A percentile compares a stretch with the other conserved stretches of the same genome.
These are phyloP conservation scores for Lentithecium fluviatile DNA, from an alignment of 495 filamentous ascomycete genomes.

Conservation along the genomic window DNA sequence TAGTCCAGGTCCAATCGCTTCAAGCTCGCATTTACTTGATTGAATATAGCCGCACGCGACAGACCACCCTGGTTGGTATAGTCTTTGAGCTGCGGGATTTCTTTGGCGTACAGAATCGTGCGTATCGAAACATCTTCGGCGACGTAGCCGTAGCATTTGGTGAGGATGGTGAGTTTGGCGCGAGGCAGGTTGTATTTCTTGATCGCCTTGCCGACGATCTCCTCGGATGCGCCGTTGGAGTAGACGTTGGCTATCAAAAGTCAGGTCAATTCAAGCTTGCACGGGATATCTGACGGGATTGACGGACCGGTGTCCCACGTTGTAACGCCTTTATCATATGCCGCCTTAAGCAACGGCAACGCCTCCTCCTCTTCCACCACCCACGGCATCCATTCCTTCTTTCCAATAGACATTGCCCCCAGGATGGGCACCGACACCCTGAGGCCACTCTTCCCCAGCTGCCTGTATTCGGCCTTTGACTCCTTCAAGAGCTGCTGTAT, in stretches of 20 bases:
- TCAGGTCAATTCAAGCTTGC: not conserved
- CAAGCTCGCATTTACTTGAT: conserved; percentile 35
- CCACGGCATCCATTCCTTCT: conserved; percentile 45
- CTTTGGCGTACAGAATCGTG: conserved; percentile 24
- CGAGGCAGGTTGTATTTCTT: conserved; percentile 49
- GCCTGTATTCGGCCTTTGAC: conserved; percentile 45
- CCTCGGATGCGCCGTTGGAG: conserved; percentile 46
- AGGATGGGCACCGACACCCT: conserved; percentile 50
- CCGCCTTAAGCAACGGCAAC: conserved; percentile 32
- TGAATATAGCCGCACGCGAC: conserved; percentile 40
- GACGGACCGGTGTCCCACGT: conserved; percentile 38
- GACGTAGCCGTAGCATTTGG: conserved; percentile 47
- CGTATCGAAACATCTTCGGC: conserved; percentile 39
- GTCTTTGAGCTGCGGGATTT: conserved; percentile 45
- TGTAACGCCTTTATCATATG: conserved; percentile 36
- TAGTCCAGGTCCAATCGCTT: conserved; percentile 36
- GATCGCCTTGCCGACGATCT: conserved; percentile 50
- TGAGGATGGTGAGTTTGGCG: conserved; percentile 48
- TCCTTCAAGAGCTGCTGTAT: conserved; percentile 34
- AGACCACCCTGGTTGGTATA: conserved; percentile 49
- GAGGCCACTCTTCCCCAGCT: conserved; percentile 45
- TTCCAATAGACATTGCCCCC: conserved; percentile 49
- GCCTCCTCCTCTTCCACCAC: conserved; percentile 47
- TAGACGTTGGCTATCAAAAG: conserved; percentile 25
- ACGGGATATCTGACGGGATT: not conserved